A percentile compares a stretch with the other conserved stretches of the same genome.
These are phyloP conservation scores for Geranium incanum DNA, from an alignment of 441 rosid genomes.

Conservation along the genomic window DNA sequence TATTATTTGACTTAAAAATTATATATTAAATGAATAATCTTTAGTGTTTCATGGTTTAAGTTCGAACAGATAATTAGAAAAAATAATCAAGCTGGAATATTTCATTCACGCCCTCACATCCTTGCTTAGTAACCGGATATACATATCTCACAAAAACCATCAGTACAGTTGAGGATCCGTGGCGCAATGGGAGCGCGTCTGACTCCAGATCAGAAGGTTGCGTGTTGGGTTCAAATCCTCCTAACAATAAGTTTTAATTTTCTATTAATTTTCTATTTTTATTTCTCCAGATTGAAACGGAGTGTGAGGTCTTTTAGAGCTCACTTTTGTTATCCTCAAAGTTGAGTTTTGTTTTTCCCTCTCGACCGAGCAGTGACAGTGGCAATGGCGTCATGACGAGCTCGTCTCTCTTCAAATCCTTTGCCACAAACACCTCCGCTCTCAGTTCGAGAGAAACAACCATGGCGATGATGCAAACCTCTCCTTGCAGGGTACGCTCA, in stretches of 20 bases:
- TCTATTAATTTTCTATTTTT: too few relatives aligned
- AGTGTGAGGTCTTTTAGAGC: neutral
- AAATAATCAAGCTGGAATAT: too few relatives aligned
- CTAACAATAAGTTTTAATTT: too few relatives aligned
- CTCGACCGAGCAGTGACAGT: neutral
- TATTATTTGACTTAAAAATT: too few relatives aligned
- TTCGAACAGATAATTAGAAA: too few relatives aligned
- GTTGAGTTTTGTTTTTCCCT: neutral
- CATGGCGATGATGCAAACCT: slow-evolving; percentile 53
- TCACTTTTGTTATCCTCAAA: too few relatives aligned
- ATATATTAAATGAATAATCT: too few relatives aligned
- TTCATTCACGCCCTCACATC: too few relatives aligned
- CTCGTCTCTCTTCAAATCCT: slow-evolving; percentile 31
- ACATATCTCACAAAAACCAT: too few relatives aligned
- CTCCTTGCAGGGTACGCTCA: slow-evolving; percentile 46
- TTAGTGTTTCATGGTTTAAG: too few relatives aligned
- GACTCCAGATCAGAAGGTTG: slow-evolving; percentile 26
- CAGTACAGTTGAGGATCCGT: neutral
- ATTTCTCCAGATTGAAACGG: neutral
- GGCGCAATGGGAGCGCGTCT: slow-evolving; percentile 33
- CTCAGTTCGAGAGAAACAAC: slow-evolving; percentile 47
- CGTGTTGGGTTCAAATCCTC: neutral
- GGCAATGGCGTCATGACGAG: neutral
- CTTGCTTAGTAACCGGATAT: too few relatives aligned
- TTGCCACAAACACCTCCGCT: slow-evolving; percentile 36